These are phyloP conservation scores for Rhododendron williamsianum DNA, from an alignment of 148 eudicot species.

Conservation along the genomic window DNA sequence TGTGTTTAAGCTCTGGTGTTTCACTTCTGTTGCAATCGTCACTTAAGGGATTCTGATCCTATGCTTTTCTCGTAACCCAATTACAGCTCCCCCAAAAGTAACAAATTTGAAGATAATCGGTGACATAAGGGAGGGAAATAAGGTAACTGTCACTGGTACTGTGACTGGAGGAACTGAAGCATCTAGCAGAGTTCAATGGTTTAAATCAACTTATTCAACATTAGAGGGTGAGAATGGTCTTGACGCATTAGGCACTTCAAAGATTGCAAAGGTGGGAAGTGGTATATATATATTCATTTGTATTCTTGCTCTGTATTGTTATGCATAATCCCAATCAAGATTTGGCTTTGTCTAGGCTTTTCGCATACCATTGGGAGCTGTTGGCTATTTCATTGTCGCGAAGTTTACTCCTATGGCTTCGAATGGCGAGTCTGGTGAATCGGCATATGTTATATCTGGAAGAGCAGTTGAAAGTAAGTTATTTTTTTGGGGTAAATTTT, in stretches of 20 bases:
- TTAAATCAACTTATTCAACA: conserved; percentile 51
- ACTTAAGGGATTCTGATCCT: neutral
- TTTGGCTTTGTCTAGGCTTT: conserved; percentile 51
- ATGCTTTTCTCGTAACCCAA: conserved; percentile 9
- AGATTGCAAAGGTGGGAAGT: conserved; percentile 79
- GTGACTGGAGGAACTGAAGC: conserved; percentile 96
- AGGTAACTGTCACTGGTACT: conserved; percentile 75
- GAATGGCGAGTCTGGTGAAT: conserved; percentile 90
- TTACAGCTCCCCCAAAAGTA: conserved; percentile 91
- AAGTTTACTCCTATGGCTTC: conserved; percentile 92
- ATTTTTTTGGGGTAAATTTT: neutral
- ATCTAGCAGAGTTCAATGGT: conserved; percentile 99
- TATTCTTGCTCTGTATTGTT: neutral
- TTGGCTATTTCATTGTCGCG: conserved; percentile 74
- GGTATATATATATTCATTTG: neutral
- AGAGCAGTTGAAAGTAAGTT: conserved; percentile 79
- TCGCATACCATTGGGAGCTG: conserved; percentile 94
- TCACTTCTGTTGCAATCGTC: neutral
- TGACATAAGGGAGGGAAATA: conserved; percentile 85
- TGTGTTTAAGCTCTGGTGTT: neutral
- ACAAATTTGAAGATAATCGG: conserved; percentile 73
- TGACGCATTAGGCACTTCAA: conserved; percentile 77
- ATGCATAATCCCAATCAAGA: conserved; percentile 7
- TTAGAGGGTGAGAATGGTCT: conserved; percentile 63
- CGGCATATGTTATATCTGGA: conserved; percentile 67